These are phyloP conservation scores for Jaapia argillacea DNA, from an alignment of 768 basidiomycete genomes.

Conservation along the genomic window DNA sequence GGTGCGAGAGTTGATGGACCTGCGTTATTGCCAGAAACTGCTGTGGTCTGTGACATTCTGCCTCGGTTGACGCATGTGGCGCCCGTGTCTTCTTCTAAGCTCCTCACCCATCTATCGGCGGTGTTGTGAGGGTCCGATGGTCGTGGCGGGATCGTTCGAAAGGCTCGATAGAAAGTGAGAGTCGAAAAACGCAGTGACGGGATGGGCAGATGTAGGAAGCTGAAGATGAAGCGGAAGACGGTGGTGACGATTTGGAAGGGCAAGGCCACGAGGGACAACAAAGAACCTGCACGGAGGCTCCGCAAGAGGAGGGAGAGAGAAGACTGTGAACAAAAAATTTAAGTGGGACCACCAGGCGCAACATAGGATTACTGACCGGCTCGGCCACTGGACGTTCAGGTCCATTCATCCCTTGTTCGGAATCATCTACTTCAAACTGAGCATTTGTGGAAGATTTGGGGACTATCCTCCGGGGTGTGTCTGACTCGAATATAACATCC, in stretches of 20 bases:
- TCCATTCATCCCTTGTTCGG: conserved; percentile 22
- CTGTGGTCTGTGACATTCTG: conserved; percentile 22
- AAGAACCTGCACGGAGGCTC: conserved; percentile 21
- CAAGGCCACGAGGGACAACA: conserved; percentile 42
- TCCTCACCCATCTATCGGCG: conserved; percentile 67
- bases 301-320: conserved; percentile 6
- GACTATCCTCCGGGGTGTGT: conserved; percentile 10
- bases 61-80: conserved; percentile 47
- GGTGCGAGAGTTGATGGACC: conserved; percentile 34
- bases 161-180: conserved; percentile 35
- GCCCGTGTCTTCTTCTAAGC: conserved; percentile 80
- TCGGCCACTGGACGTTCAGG: conserved; percentile 7
- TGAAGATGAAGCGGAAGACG: conserved; percentile 56
- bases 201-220: conserved; percentile 57
- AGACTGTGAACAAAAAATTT: conserved; percentile 8
- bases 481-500: conserved; percentile 43
- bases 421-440: conserved; percentile 44
- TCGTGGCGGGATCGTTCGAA: conserved; percentile 19
- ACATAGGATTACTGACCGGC: conserved; percentile 10
- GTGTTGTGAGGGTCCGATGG: conserved; percentile 37
- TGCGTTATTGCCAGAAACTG: conserved; percentile 26
- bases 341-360: conserved; percentile 8
- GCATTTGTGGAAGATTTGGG: conserved; percentile 19
- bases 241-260: conserved; percentile 51
- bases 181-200: conserved; percentile 43